Evolutionary conservation across 805 yeast genomes (phyloP), one percentile per base, ranked within the genome.

Genomic region (Vanderwaltozyma polyspora): DNA sequence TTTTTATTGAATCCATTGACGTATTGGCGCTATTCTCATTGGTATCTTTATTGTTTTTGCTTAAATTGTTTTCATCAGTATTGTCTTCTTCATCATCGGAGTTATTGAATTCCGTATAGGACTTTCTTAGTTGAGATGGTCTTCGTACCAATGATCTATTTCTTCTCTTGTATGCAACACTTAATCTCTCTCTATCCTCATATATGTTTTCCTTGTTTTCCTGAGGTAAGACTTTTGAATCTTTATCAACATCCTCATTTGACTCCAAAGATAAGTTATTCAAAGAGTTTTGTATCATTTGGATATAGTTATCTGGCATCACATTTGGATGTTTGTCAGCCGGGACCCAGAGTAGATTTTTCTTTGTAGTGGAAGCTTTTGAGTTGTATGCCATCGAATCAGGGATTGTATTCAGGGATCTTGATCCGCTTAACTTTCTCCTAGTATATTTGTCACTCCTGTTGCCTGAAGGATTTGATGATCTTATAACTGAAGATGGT

Each of bases 301-400:
- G 70, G 43, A 76, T 64, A 60, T 76, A 80, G 47, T 82, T 84
- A 48, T 83, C 93, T 2, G 97, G 97, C 18, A 93, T 87, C n/a
- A 89, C 71, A 48, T 82, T 89, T 1, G 97, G 97, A 55, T 91
- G 98, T 25, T 85, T 67, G 42, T 74, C 76, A 2, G 97, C 98
- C 0, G 97, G 97, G 1, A 91, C 96, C 98, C 98, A 89, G 35
- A 89, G 62, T 22, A 82, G 59, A 37, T 6, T 32, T n/a, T 14
- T 10, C 4, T 15, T 13, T 11, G 5, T 5, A 8, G 24, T 6
- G 5, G 15, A 13, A 14, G 13, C 27, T 9, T 8, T 16, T 4
- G 23, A 8, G 10, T 21, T 21, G 7, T 7, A 21, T 8, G 10
- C 23, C 23, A 21, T 21, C 10, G 23, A 21, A n/a, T n/a, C n/a